Percentiles rank a stretch among this genome's conserved stretches.
Conservation (phyloP, 768 basidiomycete genomes). For the Pleurotus platypus region DNA sequence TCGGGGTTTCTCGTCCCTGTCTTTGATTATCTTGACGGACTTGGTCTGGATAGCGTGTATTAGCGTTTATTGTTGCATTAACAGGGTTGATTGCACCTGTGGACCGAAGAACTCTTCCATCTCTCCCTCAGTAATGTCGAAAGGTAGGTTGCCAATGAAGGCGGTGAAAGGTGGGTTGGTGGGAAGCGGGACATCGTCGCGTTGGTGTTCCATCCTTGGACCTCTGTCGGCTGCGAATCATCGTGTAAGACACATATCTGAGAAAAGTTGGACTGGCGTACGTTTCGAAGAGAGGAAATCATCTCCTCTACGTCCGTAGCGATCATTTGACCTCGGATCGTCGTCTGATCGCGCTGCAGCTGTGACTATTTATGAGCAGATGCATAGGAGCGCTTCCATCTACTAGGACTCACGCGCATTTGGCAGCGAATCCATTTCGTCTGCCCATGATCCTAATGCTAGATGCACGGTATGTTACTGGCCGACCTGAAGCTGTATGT, state of each 20-base stretch:
- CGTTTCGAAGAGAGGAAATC: constrained; percentile 63
- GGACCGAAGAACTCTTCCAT: constrained; percentile 75
- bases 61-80: too few species aligned
- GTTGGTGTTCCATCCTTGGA: constrained; percentile 40
- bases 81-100: constrained; percentile 35
- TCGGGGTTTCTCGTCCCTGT: constrained; percentile 91
- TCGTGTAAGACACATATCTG: constrained; percentile 6
- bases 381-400: neutral
- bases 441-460: constrained; percentile 97
- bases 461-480: constrained; percentile 12
- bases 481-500: constrained; percentile 14
- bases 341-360: constrained; percentile 72
- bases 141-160: constrained; percentile 94
- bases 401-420: constrained; percentile 74
- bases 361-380: constrained; percentile 23
- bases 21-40: constrained; percentile 89
- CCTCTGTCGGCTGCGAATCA: constrained; percentile 48
- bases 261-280: constrained; percentile 30
- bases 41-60: constrained; percentile 48
- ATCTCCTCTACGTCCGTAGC: constrained; percentile 53
- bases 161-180: constrained; percentile 92
- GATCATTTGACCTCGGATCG: constrained; percentile 54
- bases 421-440: constrained; percentile 94
- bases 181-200: constrained; percentile 96
- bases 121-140: constrained; percentile 85